Evolutionary conservation across 2,329 filamentous ascomycete genomes (phyloP).

Genomic region (Stromatinia cepivora): DNA sequence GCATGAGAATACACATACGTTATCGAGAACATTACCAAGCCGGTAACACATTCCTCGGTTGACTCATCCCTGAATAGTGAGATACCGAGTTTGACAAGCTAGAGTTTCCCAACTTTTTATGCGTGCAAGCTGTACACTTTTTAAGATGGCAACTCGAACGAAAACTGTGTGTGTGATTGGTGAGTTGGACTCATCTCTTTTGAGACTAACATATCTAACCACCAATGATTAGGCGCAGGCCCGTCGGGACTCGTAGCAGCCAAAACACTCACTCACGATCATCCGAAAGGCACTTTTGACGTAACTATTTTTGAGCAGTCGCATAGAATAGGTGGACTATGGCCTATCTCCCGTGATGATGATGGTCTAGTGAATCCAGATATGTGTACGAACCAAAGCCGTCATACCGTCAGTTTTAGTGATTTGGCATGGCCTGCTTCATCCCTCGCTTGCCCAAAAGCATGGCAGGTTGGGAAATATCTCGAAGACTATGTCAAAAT

Average conservation of each 20-base stretch:
- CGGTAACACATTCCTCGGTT: neutral
- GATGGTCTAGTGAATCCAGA: constrained; percentile 60
- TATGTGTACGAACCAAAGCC: constrained; percentile 73
- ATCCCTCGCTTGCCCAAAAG: constrained; percentile 67
- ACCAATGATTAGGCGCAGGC: constrained; percentile 58
- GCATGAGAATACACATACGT: neutral
- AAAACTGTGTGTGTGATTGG: constrained; percentile 39
- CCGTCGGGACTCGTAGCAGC: constrained; percentile 68
- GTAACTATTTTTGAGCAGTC: constrained; percentile 72
- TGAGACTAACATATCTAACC: constrained; percentile 8
- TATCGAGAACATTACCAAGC: neutral
- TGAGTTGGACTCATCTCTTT: constrained; percentile 15
- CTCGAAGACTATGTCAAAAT: constrained; percentile 60
- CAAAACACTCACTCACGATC: constrained; percentile 69
- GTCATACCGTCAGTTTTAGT: constrained; percentile 71
- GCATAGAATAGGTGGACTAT: constrained; percentile 71
- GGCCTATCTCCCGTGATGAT: constrained; percentile 57
- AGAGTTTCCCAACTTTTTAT: constrained; percentile 2
- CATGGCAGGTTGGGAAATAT: constrained; percentile 76
- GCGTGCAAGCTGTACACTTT: constrained; percentile 4
- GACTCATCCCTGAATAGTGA: neutral
- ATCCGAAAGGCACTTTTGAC: constrained; percentile 55
- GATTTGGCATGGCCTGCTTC: constrained; percentile 69
- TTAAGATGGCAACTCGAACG: constrained; percentile 18
- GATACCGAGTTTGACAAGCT: neutral